Base-by-base conservation (phyloP, 305 asterid genomes). In the Fraxinus velutina region DNA sequence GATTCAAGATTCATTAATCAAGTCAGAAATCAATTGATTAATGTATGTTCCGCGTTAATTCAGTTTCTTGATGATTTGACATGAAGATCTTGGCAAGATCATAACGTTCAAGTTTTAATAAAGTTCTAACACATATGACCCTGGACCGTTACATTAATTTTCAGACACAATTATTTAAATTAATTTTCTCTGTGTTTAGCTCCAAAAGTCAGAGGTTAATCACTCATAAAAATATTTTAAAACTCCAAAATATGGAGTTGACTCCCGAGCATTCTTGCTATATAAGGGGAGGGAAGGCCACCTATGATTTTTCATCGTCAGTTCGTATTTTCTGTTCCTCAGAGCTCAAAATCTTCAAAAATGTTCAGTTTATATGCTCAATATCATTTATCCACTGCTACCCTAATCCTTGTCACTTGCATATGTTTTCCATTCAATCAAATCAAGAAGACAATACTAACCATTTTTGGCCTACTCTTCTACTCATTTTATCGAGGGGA, bases 291-390 rank as follows among this genome's bases (percentile, higher is more conserved):
- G 22, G 9, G 6, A 75, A 75, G 39, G 22, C 64, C 34, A 42
- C 5, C 66, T 32, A 9, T 75, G 22, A 44, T 39, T 75, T n/a
- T 24, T 17, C 68, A 62, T 90, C 10, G 8, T 62, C 15, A 60
- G 4, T 60, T 60, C 30, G 8, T 19, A 21, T 60, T 21, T 30
- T 10, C 36, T 84, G 12, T 42, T 36, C 64, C 66, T 73, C 55
- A 44, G 17, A 13, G 0, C 55, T 12, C 17, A 44, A 74, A 44
- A 81, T 83, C 80, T 83, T 13, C 1, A 4, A 24, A 47, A 17
- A 91, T 92, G 96, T 84, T 92, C 39, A 79, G 84, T 29, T 33
- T 90, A 17, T 71, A 82, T 13, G 52, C 83, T 33, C 87, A 86
- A 76, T 81, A 86, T 32, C 79, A 71, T 55, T 7, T 87, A 2